phyloP scores from a whole-genome alignment of 1,139 yeast species.

The Yamadazyma siamensis region DNA sequence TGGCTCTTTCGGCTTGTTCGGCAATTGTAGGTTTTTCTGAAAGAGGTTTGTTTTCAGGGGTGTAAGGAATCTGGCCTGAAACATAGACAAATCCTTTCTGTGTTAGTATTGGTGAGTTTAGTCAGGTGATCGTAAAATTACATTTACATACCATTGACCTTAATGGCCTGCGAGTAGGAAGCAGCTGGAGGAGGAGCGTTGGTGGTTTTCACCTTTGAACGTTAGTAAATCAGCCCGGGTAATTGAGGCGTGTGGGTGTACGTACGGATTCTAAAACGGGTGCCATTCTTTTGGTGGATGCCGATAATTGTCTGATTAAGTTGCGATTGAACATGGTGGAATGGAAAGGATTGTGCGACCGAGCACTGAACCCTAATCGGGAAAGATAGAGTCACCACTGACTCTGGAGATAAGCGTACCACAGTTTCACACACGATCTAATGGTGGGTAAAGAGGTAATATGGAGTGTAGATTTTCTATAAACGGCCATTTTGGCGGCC shows the following conservation, averaged over 20 bases:
- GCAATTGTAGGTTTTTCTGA: conserved; percentile 63
- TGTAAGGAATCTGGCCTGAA: conserved; percentile 93
- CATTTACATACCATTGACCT: conserved; percentile 61
- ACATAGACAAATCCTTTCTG: conserved; percentile 70
- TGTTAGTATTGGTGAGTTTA: conserved; percentile 15
- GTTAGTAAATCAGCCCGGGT: conserved; percentile 24
- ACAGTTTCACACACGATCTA: too few species aligned
- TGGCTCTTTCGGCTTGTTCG: conserved; percentile 82
- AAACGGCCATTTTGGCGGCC: too few species aligned
- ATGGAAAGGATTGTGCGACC: too few species aligned
- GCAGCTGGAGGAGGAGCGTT: conserved; percentile 96
- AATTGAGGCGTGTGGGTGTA: conserved; percentile 1
- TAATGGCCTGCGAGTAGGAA: conserved; percentile 89
- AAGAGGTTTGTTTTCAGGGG: conserved; percentile 77
- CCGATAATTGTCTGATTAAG: conserved; percentile 11
- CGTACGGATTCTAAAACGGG: conserved; percentile 48
- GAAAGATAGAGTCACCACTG: too few species aligned
- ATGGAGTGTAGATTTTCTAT: too few species aligned
- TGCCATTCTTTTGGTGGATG: conserved; percentile 28
- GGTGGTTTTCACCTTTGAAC: conserved; percentile 53
- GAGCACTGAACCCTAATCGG: too few species aligned
- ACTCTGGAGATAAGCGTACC: too few species aligned
- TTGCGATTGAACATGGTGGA: conserved; percentile 11
- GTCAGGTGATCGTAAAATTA: background rate
- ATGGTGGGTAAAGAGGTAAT: too few species aligned